Base-by-base conservation (phyloP, 2,329 filamentous ascomycete genomes). In the Aspergillus calidoustus region DNA sequence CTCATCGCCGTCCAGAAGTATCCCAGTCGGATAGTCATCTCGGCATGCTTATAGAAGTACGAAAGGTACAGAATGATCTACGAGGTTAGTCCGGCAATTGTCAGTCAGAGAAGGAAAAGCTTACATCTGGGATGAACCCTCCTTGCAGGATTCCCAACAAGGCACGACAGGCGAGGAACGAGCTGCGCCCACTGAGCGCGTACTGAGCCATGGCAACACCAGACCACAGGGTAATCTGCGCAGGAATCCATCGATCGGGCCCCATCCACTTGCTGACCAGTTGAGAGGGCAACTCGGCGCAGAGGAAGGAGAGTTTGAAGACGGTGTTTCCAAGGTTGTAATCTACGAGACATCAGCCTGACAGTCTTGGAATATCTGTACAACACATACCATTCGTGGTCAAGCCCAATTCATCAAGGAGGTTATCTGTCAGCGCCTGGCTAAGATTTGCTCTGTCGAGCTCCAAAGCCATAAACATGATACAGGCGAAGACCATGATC, bases 41-140 rank as follows among this genome's bases (percentile, higher is more conserved):
- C 91, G 54, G 82, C 82, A 1, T 86, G 86, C 50, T 86, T 92
- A 77, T 92, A 93, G 75, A 89, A 93, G 74, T 93, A 93, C 5
- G 86, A 88, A 4, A 92, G 79, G 74, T 89, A 92, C 0, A 80
- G 67, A 11, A 80, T 57, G 15, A 57, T 57, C 55, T 57, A 5
- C 17, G 8, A 11, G n/a, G 23, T 41, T 17, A 25, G 7, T 28
- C 5, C 7, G 4, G 28, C 1, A n/a, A 28, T 28, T 19, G 47
- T 3, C 1, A 23, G 4, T 7, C 9, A 8, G n/a, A n/a, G 8
- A 0, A 4, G 8, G 1, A 17, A 15, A 22, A 22, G 30, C 55
- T 76, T 2, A 76, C 78, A 17, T 80, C 78, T 3, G 78, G 77
- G 47, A 80, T 80, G 58, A 86, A 86, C 17, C 85, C 85, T 70